These are phyloP conservation scores for Chenopodium album DNA, from an alignment of 148 eudicot species.

Conservation along the genomic window DNA sequence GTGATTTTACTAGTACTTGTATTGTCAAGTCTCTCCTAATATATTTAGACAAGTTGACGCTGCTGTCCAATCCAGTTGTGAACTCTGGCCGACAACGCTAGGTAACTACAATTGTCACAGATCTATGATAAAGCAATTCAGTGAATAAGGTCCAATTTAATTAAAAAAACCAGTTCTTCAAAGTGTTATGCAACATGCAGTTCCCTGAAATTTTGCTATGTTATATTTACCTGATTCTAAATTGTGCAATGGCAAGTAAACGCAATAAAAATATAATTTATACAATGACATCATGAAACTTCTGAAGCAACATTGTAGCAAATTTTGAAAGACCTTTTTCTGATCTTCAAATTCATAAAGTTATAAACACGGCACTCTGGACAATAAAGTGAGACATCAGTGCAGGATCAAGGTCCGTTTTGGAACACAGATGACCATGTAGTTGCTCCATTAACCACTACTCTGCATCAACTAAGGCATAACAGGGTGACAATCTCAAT, in stretches of 20 bases:
- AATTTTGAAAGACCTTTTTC: not conserved
- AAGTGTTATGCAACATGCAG: not conserved
- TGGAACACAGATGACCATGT: not conserved
- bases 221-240: not conserved
- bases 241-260: not conserved
- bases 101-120: too few relatives aligned
- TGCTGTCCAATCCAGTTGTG: too few relatives aligned
- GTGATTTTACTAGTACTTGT: too few relatives aligned
- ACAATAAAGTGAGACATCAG: not conserved
- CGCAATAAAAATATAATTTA: not conserved
- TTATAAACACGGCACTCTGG: constrained; percentile 2
- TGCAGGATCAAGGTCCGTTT: not conserved
- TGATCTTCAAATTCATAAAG: constrained; percentile 3
- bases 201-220: not conserved
- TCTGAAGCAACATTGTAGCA: not conserved
- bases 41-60: too few relatives aligned
- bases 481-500: not conserved
- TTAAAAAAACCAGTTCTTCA: too few relatives aligned
- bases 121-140: too few relatives aligned
- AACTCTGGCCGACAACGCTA: too few relatives aligned
- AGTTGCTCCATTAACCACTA: not conserved
- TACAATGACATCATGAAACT: not conserved
- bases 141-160: too few relatives aligned
- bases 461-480: not conserved
- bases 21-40: too few relatives aligned